Evolutionary conservation across 2,329 filamentous ascomycete species (phyloP).

Genomic region (Nemania sp.): DNA sequence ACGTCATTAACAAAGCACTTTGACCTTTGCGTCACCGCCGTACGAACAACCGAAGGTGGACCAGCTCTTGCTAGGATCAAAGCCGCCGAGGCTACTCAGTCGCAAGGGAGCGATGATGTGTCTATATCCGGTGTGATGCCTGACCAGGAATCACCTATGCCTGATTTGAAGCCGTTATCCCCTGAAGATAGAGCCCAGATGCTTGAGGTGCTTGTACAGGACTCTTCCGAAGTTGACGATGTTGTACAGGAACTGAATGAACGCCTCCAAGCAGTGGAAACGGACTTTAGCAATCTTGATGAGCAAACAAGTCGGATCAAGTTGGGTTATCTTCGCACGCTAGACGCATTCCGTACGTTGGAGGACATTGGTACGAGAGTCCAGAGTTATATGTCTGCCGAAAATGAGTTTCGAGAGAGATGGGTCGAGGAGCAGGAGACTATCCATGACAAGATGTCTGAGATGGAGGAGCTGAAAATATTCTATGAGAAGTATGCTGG

Average conservation of each 20-base stretch:
- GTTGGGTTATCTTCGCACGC: slow-evolving; percentile 59
- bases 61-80: slow-evolving; percentile 69
- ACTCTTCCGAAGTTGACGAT: slow-evolving; percentile 68
- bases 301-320: slow-evolving; percentile 63
- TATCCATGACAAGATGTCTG: slow-evolving; percentile 69
- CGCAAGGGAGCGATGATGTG: slow-evolving; percentile 51
- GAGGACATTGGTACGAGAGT: slow-evolving; percentile 69
- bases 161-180: slow-evolving; percentile 69
- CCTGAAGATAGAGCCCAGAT: slow-evolving; percentile 80
- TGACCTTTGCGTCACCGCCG: slow-evolving; percentile 87
- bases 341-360: slow-evolving; percentile 66
- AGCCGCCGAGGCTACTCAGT: slow-evolving; percentile 65
- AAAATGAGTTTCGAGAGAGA: slow-evolving; percentile 62
- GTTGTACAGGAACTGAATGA: slow-evolving; percentile 74
- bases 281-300: slow-evolving; percentile 64
- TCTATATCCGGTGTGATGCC: slow-evolving; percentile 70
- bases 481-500: slow-evolving; percentile 87
- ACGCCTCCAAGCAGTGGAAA: slow-evolving; percentile 76
- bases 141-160: slow-evolving; percentile 55
- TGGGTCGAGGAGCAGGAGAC: slow-evolving; percentile 77
- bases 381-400: slow-evolving; percentile 65
- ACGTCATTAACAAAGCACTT: slow-evolving; percentile 85
- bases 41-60: slow-evolving; percentile 85
- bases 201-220: slow-evolving; percentile 75
- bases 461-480: slow-evolving; percentile 75